A percentile compares a stretch with the other conserved stretches of the same genome.
These are phyloP conservation scores for Diutina siamensis DNA, from an alignment of 1,139 yeast species.

Conservation along the genomic window DNA sequence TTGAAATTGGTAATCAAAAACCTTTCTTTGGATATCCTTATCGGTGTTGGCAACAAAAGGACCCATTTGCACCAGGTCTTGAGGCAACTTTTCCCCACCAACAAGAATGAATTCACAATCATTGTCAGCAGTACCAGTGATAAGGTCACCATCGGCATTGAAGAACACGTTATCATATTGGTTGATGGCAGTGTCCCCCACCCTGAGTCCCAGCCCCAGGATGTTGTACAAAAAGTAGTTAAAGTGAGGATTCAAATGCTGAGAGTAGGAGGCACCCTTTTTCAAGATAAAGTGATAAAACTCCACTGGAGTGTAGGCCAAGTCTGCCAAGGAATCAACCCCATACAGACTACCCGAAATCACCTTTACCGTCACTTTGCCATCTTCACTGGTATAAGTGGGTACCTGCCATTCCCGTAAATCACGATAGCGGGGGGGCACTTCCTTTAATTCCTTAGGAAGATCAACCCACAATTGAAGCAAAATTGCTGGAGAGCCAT, in stretches of 20 bases:
- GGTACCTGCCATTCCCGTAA: constrained; percentile 66
- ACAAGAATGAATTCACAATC: constrained; percentile 51
- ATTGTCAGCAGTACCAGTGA: constrained; percentile 17
- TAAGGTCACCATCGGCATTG: constrained; percentile 49
- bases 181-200: constrained; percentile 30
- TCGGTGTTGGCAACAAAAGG: constrained; percentile 71
- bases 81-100: constrained; percentile 71
- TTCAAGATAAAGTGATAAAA: constrained; percentile 58
- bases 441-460: constrained; percentile 56
- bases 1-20: constrained; percentile 56
- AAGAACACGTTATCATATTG: constrained; percentile 51
- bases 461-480: constrained; percentile 90
- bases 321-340: constrained; percentile 55
- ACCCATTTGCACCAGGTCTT: constrained; percentile 76
- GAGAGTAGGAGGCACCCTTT: constrained; percentile 59
- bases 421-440: constrained; percentile 74
- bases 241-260: constrained; percentile 50
- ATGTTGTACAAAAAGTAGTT: constrained; percentile 66
- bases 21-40: constrained; percentile 54
- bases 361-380: constrained; percentile 56
- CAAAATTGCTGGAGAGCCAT: constrained; percentile 52
- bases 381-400: constrained; percentile 22
- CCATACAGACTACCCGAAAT: constrained; percentile 75
- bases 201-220: constrained; percentile 43
- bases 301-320: constrained; percentile 79